Conservation (phyloP, 1,139 yeast genomes). For the Hanseniaspora gamundiae region DNA sequence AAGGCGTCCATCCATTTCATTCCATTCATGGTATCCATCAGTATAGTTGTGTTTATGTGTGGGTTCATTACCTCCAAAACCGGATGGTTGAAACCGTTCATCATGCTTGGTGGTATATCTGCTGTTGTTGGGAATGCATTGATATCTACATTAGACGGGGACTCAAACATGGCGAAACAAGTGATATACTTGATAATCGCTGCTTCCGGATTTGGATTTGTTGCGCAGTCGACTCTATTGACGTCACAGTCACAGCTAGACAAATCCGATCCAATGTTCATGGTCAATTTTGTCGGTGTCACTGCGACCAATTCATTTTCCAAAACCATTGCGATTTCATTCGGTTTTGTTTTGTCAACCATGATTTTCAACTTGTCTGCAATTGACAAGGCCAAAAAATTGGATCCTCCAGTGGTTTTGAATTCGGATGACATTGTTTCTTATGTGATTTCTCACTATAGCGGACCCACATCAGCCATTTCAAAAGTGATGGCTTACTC, state of each 20-base stretch:
- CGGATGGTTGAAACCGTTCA: constrained; percentile 37
- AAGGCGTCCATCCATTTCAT: constrained; percentile 47
- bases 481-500: constrained; percentile 3
- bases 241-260: constrained; percentile 35
- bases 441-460: constrained; percentile 4
- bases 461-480: constrained; percentile 5
- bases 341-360: constrained; percentile 7
- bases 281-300: constrained; percentile 5
- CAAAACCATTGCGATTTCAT: constrained; percentile 5
- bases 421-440: constrained; percentile 5
- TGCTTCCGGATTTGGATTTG: constrained; percentile 45
- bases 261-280: constrained; percentile 10
- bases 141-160: constrained; percentile 29
- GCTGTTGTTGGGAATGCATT: constrained; percentile 37
- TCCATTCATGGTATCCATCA: constrained; percentile 42
- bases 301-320: constrained; percentile 4
- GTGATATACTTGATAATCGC: constrained; percentile 43
- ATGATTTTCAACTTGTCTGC: constrained; percentile 6
- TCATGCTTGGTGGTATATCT: constrained; percentile 35
- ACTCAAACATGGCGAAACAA: constrained; percentile 28
- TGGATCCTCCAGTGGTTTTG: constrained; percentile 2
- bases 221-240: constrained; percentile 40
- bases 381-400: constrained; percentile 3
- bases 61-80: constrained; percentile 38
- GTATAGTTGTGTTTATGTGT: constrained; percentile 33